Evolutionary conservation across 2,329 filamentous ascomycete species (phyloP).

Genomic region (Didymella glomerata): DNA sequence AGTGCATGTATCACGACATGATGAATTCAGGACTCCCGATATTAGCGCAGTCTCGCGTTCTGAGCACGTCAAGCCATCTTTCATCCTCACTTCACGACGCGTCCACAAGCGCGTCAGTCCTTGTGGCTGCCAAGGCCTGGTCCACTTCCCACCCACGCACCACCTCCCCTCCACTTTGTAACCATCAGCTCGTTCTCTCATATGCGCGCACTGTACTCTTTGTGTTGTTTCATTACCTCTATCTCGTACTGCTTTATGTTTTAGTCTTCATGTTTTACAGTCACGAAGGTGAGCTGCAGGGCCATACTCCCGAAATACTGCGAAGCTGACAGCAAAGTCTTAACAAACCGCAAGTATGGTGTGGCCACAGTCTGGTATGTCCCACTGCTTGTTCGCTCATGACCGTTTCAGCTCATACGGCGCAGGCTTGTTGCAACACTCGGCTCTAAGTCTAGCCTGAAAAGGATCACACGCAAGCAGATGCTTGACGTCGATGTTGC

Average conservation of each 20-base stretch:
- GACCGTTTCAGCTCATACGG: constrained; percentile 32
- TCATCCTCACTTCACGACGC: constrained; percentile 34
- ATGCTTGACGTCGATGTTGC: constrained; percentile 88
- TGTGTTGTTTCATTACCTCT: constrained; percentile 11
- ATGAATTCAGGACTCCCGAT: constrained; percentile 28
- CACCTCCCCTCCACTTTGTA: neutral
- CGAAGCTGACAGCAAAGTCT: constrained; percentile 61
- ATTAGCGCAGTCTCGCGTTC: neutral
- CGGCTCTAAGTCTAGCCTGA: constrained; percentile 73
- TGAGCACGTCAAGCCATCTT: neutral
- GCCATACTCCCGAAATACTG: neutral
- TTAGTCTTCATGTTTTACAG: constrained; percentile 83
- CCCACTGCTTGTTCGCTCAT: neutral
- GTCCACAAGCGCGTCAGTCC: constrained; percentile 23
- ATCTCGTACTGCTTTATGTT: constrained; percentile 16
- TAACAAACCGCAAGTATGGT: constrained; percentile 87
- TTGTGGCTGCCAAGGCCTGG: constrained; percentile 20
- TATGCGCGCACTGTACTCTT: constrained; percentile 5
- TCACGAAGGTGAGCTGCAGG: constrained; percentile 76
- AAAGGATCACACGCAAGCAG: constrained; percentile 81
- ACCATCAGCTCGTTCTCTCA: neutral
- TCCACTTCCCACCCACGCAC: neutral
- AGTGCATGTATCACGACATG: constrained; percentile 29
- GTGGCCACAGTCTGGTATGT: constrained; percentile 92
- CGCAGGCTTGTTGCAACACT: constrained; percentile 89